These are phyloP conservation scores for Takakia lepidozioides DNA, from an alignment of 225 moss, liverwort and hornwort species.

Conservation along the genomic window DNA sequence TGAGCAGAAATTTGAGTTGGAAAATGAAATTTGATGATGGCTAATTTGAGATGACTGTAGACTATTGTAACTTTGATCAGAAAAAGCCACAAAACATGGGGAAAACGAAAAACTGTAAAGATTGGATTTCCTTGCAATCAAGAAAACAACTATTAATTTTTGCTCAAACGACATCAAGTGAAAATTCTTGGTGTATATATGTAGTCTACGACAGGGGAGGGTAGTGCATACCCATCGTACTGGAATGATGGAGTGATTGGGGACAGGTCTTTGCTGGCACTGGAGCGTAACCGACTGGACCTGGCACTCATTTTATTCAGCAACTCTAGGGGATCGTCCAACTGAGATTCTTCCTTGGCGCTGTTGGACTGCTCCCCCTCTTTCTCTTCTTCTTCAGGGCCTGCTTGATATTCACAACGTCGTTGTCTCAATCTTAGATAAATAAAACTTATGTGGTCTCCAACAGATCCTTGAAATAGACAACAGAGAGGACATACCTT, in stretches of 20 bases:
- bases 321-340: slow-evolving; percentile 56
- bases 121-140: not conserved
- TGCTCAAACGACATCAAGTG: not conserved
- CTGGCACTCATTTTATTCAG: slow-evolving; percentile 53
- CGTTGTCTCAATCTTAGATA: too few relatives aligned
- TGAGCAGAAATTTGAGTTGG: too few relatives aligned
- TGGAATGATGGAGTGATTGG: slow-evolving; percentile 82
- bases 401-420: slow-evolving; percentile 35
- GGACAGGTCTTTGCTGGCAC: slow-evolving; percentile 54
- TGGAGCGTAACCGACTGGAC: slow-evolving; percentile 41
- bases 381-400: slow-evolving; percentile 64
- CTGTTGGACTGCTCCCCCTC: slow-evolving; percentile 45
- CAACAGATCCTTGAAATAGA: too few relatives aligned
- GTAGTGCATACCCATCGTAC: slow-evolving; percentile 59
- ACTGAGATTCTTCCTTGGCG: slow-evolving; percentile 46
- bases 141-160: not conserved
- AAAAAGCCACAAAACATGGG: too few relatives aligned
- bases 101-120: not conserved
- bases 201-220: too few relatives aligned
- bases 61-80: too few relatives aligned
- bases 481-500: slow-evolving; percentile 37
- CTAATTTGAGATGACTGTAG: too few relatives aligned
- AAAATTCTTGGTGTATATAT: not conserved
- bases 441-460: too few relatives aligned
- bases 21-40: too few relatives aligned